Evolutionary conservation across 257 asterid genomes (phyloP), one percentile per base, ranked within the genome.

Genomic region (Agastache rugosa): DNA sequence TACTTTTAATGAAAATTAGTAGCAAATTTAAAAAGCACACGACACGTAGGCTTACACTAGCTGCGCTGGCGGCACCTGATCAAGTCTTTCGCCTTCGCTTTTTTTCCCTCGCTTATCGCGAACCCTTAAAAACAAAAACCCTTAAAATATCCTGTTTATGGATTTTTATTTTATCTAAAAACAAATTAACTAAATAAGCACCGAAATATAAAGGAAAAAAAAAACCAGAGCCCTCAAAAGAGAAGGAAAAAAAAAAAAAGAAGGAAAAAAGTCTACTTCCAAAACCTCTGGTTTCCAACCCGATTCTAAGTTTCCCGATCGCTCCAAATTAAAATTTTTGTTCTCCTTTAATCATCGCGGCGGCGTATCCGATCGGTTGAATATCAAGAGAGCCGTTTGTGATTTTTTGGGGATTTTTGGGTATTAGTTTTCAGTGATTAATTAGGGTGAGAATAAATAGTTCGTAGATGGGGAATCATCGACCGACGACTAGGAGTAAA

Each of bases 401-500:
- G 10, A 11, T 3, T 8, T n/a, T 48, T 69, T 58, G 71, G 56
- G 77, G 56, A 16, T 20, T 47, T 37, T 61, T 66, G 14, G 51
- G 51, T 4, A 35, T 65, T 9, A 11, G 6, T 37, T 56, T 51
- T 51, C 41, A 73, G 65, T 53, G 63, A 75, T 82, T 59, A n/a
- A 37, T 67, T 71, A 8, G 73, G 75, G 81, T 56, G 78, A 27
- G 58, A 64, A 63, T 23, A 63, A 63, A 54, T 48, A n/a, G 53
- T 15, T 65, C 71, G 63, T 76, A 72, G 78, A 92, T 92, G 98
- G 88, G 94, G 62, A 83, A 88, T 83, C 84, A 87, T 71, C 88
- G 98, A 35, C 98, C 98, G 48, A 70, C 90, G 25, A 92, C 99
- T 76, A 85, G 97, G 76, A 89, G 97, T 81, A 94, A 92, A 80